Percentiles rank a stretch among this genome's conserved stretches.
phyloP scores from a whole-genome alignment of 1,139 yeast species.

The Suhomyces coccinellae region DNA sequence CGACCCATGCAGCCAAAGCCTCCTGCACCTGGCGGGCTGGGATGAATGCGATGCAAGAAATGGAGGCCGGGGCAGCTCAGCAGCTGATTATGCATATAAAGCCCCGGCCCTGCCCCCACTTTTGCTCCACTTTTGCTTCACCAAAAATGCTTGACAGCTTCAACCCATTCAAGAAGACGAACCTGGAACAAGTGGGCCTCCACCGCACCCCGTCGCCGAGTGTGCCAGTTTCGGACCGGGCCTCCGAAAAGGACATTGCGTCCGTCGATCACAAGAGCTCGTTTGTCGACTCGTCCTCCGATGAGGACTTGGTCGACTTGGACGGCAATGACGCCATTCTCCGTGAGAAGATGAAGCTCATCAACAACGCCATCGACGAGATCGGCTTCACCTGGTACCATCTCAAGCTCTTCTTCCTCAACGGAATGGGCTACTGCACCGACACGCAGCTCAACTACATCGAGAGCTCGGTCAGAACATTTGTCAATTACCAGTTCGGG shows the following conservation, averaged over 20 bases:
- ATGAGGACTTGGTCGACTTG: constrained; percentile 20
- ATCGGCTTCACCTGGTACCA: constrained; percentile 55
- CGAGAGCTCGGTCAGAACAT: constrained; percentile 39
- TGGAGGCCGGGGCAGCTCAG: neutral
- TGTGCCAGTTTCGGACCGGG: neutral
- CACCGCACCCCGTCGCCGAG: neutral
- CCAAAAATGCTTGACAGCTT: neutral
- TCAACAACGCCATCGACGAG: constrained; percentile 52
- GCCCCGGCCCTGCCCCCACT: neutral
- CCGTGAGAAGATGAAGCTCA: constrained; percentile 36
- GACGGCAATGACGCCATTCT: constrained; percentile 31
- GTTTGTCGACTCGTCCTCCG: constrained; percentile 9
- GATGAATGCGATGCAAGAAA: too few species aligned
- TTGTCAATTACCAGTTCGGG: constrained; percentile 45
- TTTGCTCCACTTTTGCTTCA: neutral
- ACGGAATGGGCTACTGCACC: constrained; percentile 66
- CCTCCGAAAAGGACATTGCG: constrained; percentile 6
- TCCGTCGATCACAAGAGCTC: constrained; percentile 8
- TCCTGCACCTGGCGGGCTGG: too few species aligned
- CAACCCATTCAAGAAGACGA: neutral
- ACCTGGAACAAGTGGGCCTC: neutral
- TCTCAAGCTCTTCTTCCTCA: constrained; percentile 39
- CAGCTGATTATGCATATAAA: neutral
- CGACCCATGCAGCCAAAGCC: too few species aligned
- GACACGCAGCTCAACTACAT: constrained; percentile 56